Percentiles rank a stretch among this genome's conserved stretches.
phyloP scores from a whole-genome alignment of 2,329 filamentous ascomycete genomes.

The Pseudocercospora pini-densiflorae region DNA sequence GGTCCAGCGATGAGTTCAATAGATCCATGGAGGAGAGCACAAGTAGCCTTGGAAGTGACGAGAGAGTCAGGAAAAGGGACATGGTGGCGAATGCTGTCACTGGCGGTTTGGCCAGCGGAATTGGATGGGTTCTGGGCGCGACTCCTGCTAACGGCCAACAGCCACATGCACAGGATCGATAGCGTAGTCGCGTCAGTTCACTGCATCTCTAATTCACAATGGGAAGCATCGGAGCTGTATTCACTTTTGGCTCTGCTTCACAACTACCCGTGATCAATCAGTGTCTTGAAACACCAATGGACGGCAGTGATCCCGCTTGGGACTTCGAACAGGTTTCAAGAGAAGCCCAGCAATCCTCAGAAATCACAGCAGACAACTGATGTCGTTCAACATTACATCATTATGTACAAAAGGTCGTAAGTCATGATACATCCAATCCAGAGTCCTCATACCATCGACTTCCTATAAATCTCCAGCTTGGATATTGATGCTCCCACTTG shows the following conservation, averaged over 20 bases:
- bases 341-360: background rate
- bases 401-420: background rate
- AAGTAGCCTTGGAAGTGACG: constrained; percentile 32
- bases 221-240: too few species aligned
- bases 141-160: constrained; percentile 32
- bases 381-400: background rate
- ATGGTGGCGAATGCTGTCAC: constrained; percentile 69
- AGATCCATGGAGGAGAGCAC: constrained; percentile 28
- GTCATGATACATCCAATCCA: background rate
- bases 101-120: constrained; percentile 63
- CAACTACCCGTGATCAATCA: too few species aligned
- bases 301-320: background rate
- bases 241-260: too few species aligned
- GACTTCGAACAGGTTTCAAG: too few species aligned
- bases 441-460: background rate
- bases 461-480: constrained; percentile 29
- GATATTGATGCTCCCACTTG: constrained; percentile 33
- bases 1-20: constrained; percentile 19
- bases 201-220: background rate
- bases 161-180: constrained; percentile 10
- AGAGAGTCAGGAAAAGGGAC: constrained; percentile 70
- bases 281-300: background rate
- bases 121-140: constrained; percentile 68
- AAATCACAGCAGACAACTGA: background rate
- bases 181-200: background rate